phyloP scores from a whole-genome alignment of 1,139 yeast species.

The Protomyces macrosporus region DNA sequence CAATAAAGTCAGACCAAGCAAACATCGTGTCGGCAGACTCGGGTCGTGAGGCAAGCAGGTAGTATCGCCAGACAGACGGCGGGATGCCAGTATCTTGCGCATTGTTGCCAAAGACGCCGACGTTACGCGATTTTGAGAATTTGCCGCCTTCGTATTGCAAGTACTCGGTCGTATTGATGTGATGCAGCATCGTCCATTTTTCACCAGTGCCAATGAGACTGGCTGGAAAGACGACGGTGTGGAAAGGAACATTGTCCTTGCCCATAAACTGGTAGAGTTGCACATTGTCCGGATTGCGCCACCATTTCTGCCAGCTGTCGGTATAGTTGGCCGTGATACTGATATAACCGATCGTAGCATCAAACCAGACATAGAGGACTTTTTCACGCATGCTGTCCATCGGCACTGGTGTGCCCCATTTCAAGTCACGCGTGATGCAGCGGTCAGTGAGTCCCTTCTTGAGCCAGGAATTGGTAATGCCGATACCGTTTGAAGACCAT shows the following conservation, averaged over 20 bases:
- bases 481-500: constrained; percentile 88
- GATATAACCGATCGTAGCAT: constrained; percentile 93
- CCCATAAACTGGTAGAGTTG: constrained; percentile 96
- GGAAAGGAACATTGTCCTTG: constrained; percentile 98
- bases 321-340: constrained; percentile 94
- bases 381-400: constrained; percentile 67
- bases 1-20: constrained; percentile 93
- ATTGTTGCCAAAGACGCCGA: constrained; percentile 97
- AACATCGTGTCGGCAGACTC: constrained; percentile 94
- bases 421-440: constrained; percentile 92
- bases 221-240: constrained; percentile 94
- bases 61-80: constrained; percentile 96
- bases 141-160: constrained; percentile 97
- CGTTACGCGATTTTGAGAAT: constrained; percentile 91
- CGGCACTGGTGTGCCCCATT: constrained; percentile 99
- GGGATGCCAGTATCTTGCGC: constrained; percentile 90
- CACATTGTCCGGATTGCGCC: constrained; percentile 86
- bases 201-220: constrained; percentile 83
- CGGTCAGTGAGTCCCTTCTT: constrained; percentile 90
- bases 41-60: constrained; percentile 86
- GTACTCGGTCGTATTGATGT: constrained; percentile 89
- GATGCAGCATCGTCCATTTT: constrained; percentile 85
- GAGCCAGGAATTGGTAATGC: constrained; percentile 87
- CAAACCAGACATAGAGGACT: constrained; percentile 97
- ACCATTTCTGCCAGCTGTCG: constrained; percentile 77